These are phyloP conservation scores for Epichloe sibirici DNA, from an alignment of 2,329 filamentous ascomycete genomes.

Conservation along the genomic window DNA sequence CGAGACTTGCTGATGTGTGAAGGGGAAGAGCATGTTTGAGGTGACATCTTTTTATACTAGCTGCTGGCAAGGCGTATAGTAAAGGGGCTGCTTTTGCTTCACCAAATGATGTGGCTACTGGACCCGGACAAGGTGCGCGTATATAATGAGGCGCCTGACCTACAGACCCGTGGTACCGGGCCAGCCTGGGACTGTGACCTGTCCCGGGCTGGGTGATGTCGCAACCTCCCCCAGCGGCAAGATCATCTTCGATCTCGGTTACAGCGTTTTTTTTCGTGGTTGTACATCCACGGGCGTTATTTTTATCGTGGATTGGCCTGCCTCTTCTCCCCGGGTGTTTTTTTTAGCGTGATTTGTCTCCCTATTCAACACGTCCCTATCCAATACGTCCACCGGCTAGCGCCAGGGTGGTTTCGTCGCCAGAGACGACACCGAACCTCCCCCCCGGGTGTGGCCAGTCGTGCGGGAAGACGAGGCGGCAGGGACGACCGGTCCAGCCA, in stretches of 20 bases:
- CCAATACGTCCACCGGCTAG: too few relatives aligned
- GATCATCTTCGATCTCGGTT: too few relatives aligned
- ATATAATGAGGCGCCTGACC: not conserved
- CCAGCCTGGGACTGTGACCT: conserved; percentile 3
- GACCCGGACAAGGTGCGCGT: conserved; percentile 2
- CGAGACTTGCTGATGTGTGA: too few relatives aligned
- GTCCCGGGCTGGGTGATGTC: conserved; percentile 2
- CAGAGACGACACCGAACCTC: too few relatives aligned
- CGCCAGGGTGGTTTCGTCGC: too few relatives aligned
- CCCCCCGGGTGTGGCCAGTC: too few relatives aligned
- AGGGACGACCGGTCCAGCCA: too few relatives aligned
- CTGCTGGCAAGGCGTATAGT: not conserved
- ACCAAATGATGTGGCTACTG: not conserved
- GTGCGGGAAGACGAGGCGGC: too few relatives aligned
- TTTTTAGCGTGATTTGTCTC: too few relatives aligned
- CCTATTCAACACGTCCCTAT: too few relatives aligned
- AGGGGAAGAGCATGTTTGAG: not conserved
- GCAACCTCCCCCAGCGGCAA: not conserved
- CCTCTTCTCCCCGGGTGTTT: too few relatives aligned
- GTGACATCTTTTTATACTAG: conserved; percentile 4
- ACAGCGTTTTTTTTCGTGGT: not conserved
- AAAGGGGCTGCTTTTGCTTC: conserved; percentile 3
- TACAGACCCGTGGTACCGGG: conserved; percentile 4
- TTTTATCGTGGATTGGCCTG: not conserved
- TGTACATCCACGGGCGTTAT: not conserved